phyloP scores from a whole-genome alignment of 2,329 filamentous ascomycete genomes.

The Colletotrichum sp. region DNA sequence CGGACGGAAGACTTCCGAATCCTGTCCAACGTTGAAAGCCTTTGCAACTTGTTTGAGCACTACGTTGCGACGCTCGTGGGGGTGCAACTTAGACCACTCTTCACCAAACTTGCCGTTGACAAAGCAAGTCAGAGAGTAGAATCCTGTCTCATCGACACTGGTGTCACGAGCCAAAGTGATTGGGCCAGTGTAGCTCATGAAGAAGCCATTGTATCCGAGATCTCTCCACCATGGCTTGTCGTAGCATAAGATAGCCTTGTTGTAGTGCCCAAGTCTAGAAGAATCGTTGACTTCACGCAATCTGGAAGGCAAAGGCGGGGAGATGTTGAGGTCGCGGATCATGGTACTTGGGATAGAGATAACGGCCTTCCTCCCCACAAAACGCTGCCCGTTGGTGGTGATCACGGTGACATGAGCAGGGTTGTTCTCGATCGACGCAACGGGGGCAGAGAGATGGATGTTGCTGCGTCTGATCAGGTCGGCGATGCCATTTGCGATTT shows the following conservation, averaged over 20 bases:
- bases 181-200: conserved; percentile 44
- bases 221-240: conserved; percentile 37
- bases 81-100: conserved; percentile 35
- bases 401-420: conserved; percentile 20
- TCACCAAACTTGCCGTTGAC: conserved; percentile 40
- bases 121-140: conserved; percentile 45
- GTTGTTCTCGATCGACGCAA: conserved; percentile 26
- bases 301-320: conserved; percentile 43
- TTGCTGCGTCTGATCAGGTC: conserved; percentile 25
- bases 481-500: conserved; percentile 30
- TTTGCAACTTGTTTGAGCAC: conserved; percentile 38
- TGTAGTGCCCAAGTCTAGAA: conserved; percentile 47
- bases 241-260: conserved; percentile 42
- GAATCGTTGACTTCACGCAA: conserved; percentile 37
- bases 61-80: conserved; percentile 29
- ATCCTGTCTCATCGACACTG: conserved; percentile 31
- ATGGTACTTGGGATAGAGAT: conserved; percentile 54
- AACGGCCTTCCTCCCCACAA: conserved; percentile 44
- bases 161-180: conserved; percentile 44
- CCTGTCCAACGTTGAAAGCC: conserved; percentile 26
- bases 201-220: conserved; percentile 39
- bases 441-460: conserved; percentile 24
- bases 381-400: conserved; percentile 25
- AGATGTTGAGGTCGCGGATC: conserved; percentile 48
- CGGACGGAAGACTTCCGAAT: conserved; percentile 26